Base-by-base conservation (phyloP, 2,329 filamentous ascomycete species). In the Cladosporium sp. region DNA sequence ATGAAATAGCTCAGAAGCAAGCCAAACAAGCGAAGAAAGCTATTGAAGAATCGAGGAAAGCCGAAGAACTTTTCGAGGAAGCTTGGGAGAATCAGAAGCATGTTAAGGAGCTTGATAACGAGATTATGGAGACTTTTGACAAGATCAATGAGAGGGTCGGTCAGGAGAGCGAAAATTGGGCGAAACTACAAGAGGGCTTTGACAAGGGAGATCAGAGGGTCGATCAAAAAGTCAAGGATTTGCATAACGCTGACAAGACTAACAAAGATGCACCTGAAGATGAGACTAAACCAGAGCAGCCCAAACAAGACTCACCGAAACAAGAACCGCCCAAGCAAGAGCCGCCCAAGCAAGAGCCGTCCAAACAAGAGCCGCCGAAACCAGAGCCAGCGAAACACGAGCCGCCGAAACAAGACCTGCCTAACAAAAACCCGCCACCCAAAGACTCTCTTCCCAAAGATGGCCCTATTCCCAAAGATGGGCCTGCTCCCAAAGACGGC, bases 61-160 rank as follows among this genome's bases (percentile, higher is more conserved):
- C 40, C 21, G 11, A 7, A 21, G 6, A 44, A 7, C 5, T 21
- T 44, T 18, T 7, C 7, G 40, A 44, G 7, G 18, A 5, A 8
- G 18, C 21, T 7, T 1, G 0, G 18, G 18, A 44, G 18, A 7
- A 10, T 2, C 6, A 7, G n/a, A 46, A 46, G 40, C 3, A 8
- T 46, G 2, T 5, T 23, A 8, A 21, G 40, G 1, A 46, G 40
- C 2, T 8, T 11, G n/a, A 11, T 11, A 7, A 26, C 23, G 40
- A 44, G 18, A n/a, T 44, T 18, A 3, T 21, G n/a, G 6, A 44
- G 18, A 6, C 7, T 4, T 0, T 44, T 21, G 40, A 46, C 5
- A 8, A 44, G 1, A 3, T n/a, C 1, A 18, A 8, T 0, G 1
- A 21, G 8, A 46, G n/a, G n/a, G 1, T 5, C 21, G n/a, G 5